These are phyloP conservation scores for Exsudoporus frostii DNA, from an alignment of 768 basidiomycete genomes.

Conservation along the genomic window DNA sequence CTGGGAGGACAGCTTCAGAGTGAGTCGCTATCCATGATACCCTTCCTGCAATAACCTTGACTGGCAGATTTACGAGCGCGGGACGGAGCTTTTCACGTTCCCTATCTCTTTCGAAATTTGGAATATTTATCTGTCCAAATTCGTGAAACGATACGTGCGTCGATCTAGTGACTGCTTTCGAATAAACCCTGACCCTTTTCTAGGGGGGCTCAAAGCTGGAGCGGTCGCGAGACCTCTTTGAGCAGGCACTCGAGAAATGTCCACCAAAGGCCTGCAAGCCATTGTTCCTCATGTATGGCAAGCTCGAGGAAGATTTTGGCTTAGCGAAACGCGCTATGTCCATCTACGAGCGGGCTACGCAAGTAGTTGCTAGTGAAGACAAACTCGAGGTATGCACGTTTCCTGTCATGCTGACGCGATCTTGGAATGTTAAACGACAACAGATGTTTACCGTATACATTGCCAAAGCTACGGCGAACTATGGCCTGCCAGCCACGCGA, in stretches of 20 bases:
- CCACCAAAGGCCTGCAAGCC: slow-evolving; percentile 94
- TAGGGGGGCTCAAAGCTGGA: slow-evolving; percentile 93
- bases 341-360: slow-evolving; percentile 90
- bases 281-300: slow-evolving; percentile 93
- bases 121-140: slow-evolving; percentile 98
- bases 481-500: slow-evolving; percentile 92
- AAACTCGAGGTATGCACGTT: slow-evolving; percentile 78
- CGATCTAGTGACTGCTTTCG: background rate
- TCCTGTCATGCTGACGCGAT: background rate
- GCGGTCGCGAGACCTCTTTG: slow-evolving; percentile 94
- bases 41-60: slow-evolving; percentile 7
- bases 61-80: slow-evolving; percentile 86
- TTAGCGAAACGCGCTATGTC: slow-evolving; percentile 95
- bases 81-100: slow-evolving; percentile 96
- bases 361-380: slow-evolving; percentile 82
- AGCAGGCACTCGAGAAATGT: slow-evolving; percentile 96
- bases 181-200: slow-evolving; percentile 1
- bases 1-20: slow-evolving; percentile 98
- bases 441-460: slow-evolving; percentile 98
- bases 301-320: slow-evolving; percentile 92
- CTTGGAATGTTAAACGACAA: slow-evolving; percentile 4
- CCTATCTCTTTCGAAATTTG: slow-evolving; percentile 98
- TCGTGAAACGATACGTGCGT: slow-evolving; percentile 92
- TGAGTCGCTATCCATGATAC: slow-evolving; percentile 41
- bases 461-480: slow-evolving; percentile 93